phyloP scores from a whole-genome alignment of 495 filamentous ascomycete genomes.

The Tuber umbilicatum region DNA sequence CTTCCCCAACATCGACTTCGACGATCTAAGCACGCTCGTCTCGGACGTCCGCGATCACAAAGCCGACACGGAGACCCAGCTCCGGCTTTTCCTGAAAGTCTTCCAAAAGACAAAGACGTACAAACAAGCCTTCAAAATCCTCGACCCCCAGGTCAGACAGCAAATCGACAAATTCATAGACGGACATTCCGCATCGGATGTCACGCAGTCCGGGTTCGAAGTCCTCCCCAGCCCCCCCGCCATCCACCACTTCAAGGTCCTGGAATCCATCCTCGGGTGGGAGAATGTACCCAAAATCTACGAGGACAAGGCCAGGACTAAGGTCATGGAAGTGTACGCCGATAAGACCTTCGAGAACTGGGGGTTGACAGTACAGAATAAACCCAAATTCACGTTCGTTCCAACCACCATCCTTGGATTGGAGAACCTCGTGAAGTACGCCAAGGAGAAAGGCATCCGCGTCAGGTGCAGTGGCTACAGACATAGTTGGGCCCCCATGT shows the following conservation, averaged over 20 bases:
- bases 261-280: background rate
- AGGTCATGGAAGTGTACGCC: constrained; percentile 22
- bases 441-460: constrained; percentile 42
- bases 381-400: constrained; percentile 47
- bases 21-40: background rate
- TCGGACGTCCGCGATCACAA: background rate
- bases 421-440: constrained; percentile 47
- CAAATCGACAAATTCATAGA: constrained; percentile 18
- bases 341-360: constrained; percentile 48
- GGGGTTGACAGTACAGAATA: constrained; percentile 48
- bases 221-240: constrained; percentile 5
- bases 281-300: constrained; percentile 11
- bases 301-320: constrained; percentile 16
- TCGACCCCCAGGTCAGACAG: background rate
- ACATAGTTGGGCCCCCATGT: constrained; percentile 49
- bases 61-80: background rate
- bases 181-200: constrained; percentile 18
- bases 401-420: constrained; percentile 48
- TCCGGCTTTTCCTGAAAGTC: constrained; percentile 7
- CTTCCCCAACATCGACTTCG: constrained; percentile 7
- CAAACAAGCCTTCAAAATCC: background rate
- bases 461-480: constrained; percentile 50
- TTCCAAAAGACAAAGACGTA: background rate
- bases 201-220: constrained; percentile 19
- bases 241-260: constrained; percentile 15